Base-by-base conservation (phyloP, 1,139 yeast species). In the Pneumocystis carinii region DNA sequence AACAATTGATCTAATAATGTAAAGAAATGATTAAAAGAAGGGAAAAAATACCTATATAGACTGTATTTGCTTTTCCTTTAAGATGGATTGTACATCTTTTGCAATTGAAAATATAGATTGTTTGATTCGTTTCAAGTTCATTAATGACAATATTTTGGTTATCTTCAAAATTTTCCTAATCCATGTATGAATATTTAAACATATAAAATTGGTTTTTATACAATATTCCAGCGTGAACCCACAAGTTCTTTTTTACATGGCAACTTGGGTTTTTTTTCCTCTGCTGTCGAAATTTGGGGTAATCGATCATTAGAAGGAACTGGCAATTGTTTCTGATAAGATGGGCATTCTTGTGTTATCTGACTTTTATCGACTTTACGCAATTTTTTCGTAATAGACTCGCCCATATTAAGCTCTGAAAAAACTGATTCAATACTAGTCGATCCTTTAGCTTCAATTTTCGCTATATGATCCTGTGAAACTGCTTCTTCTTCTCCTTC, bases 341-440 rank as follows among this genome's bases (percentile, higher is more conserved):
- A 75, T 3, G 84, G 83, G n/a, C 64, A 71, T 71, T 67, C 7
- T 75, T 90, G 97, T 39, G 96, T 89, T 94, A 88, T 89, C 75
- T 90, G 87, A 24, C 95, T 86, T 75, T 84, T 87, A 69, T 90
- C 97, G 59, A 92, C 97, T 75, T 92, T 92, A 73, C 86, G 88
- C 70, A 94, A 82, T 4, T 90, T 87, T 37, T 90, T 78, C 1
- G 97, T 90, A 70, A 94, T 86, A 56, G 76, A 76, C 68, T 84
- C 87, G 64, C 99, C 99, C 75, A 85, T 81, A 76, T 86, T 90
- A 67, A 94, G 78, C 68, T 88, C 95, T n/a, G 88, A 85, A 74
- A 94, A 92, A 12, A 94, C 96, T 0, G 97, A 97, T 69, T 79
- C 80, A 1, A 75, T 63, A 4, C 75, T 62, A 1, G 73, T 70